Evolutionary conservation across 1,284 basidiomycete species (phyloP).

Genomic region (Malassezia furfur): DNA sequence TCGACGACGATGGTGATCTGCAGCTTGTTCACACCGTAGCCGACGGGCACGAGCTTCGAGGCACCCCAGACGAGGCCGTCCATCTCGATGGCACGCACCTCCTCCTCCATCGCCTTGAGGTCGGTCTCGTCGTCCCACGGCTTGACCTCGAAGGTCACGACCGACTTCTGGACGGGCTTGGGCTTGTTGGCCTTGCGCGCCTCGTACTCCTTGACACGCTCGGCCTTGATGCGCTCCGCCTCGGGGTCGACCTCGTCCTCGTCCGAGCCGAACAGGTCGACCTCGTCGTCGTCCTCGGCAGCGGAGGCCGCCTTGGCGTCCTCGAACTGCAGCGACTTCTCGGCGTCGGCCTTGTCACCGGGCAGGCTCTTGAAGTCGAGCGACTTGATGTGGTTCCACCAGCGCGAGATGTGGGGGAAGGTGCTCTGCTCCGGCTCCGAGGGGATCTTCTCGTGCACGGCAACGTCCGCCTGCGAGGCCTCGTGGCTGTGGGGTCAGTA

Average conservation of each 20-base stretch:
- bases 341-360: conserved; percentile 45
- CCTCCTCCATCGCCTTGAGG: conserved; percentile 73
- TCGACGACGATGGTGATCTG: conserved; percentile 93
- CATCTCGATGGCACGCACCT: conserved; percentile 75
- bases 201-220: conserved; percentile 89
- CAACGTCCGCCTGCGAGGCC: conserved; percentile 91
- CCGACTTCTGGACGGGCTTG: conserved; percentile 59
- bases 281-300: conserved; percentile 67
- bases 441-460: conserved; percentile 69
- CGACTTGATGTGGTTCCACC: conserved; percentile 60
- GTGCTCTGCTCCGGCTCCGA: conserved; percentile 56
- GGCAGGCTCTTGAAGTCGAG: conserved; percentile 40
- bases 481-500: conserved; percentile 60
- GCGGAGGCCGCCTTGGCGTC: conserved; percentile 32
- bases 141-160: conserved; percentile 93
- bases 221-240: conserved; percentile 84
- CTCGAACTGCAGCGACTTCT: conserved; percentile 24
- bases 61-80: conserved; percentile 87
- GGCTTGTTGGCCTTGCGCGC: conserved; percentile 83
- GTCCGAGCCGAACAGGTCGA: conserved; percentile 84
- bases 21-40: conserved; percentile 82
- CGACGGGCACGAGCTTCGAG: conserved; percentile 79
- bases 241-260: conserved; percentile 72
- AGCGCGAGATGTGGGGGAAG: conserved; percentile 73
- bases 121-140: conserved; percentile 98